phyloP scores from a whole-genome alignment of 2,329 filamentous ascomycete genomes.

The Cladosporium sp. region DNA sequence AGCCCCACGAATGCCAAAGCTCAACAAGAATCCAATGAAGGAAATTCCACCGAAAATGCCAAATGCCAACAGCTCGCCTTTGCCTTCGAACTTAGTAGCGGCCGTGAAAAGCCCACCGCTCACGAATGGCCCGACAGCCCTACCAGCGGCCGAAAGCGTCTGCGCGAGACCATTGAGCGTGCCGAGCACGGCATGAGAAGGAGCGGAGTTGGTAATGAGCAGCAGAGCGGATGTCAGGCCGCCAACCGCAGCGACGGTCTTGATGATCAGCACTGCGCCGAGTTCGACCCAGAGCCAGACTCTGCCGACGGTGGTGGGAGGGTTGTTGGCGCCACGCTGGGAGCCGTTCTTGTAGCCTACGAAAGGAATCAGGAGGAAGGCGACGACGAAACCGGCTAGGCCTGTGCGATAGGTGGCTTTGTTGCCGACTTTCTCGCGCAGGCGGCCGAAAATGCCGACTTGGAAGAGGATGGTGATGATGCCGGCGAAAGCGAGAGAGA shows the following conservation, averaged over 20 bases:
- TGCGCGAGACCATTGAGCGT: slow-evolving; percentile 92
- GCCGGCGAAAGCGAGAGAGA: slow-evolving; percentile 82
- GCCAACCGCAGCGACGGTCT: slow-evolving; percentile 86
- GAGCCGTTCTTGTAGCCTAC: slow-evolving; percentile 72
- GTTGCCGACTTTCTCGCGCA: slow-evolving; percentile 81
- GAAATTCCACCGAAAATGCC: slow-evolving; percentile 82
- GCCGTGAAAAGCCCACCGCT: slow-evolving; percentile 85
- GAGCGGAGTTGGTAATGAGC: slow-evolving; percentile 89
- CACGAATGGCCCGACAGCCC: slow-evolving; percentile 83
- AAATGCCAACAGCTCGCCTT: slow-evolving; percentile 84
- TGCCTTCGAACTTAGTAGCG: slow-evolving; percentile 69
- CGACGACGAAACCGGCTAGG: slow-evolving; percentile 75
- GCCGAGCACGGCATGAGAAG: slow-evolving; percentile 80
- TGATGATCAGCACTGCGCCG: slow-evolving; percentile 77
- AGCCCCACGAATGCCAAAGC: slow-evolving; percentile 71
- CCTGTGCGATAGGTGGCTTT: slow-evolving; percentile 78
- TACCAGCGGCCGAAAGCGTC: slow-evolving; percentile 85
- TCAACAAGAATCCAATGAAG: slow-evolving; percentile 75
- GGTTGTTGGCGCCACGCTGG: slow-evolving; percentile 48
- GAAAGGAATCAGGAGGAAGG: slow-evolving; percentile 86
- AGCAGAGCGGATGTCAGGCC: slow-evolving; percentile 87
- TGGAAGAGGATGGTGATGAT: slow-evolving; percentile 87
- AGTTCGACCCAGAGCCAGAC: slow-evolving; percentile 77
- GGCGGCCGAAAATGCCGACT: slow-evolving; percentile 74
- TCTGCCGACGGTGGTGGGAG: slow-evolving; percentile 57